These are phyloP conservation scores for Aspergillus unguis DNA, from an alignment of 2,329 filamentous ascomycete genomes.

Conservation along the genomic window DNA sequence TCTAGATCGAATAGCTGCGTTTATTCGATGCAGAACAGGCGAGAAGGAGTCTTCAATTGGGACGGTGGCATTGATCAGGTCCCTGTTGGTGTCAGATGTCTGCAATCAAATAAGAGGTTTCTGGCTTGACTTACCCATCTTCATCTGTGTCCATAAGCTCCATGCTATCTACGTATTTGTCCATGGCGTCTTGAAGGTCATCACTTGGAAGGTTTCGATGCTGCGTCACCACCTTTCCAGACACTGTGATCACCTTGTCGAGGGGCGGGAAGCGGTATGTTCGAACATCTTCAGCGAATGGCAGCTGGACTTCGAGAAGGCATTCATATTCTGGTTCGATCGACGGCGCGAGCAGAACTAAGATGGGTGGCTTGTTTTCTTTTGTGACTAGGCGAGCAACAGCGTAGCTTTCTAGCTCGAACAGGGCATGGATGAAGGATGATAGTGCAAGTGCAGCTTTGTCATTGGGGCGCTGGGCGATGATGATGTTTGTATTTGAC, in stretches of 20 bases:
- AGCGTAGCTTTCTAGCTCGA: conserved; percentile 79
- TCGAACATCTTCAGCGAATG: conserved; percentile 88
- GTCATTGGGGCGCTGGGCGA: conserved; percentile 74
- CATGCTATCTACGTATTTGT: conserved; percentile 89
- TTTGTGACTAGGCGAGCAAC: conserved; percentile 82
- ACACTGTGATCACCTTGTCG: conserved; percentile 82
- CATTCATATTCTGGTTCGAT: conserved; percentile 79
- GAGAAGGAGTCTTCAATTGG: conserved; percentile 79
- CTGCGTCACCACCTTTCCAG: conserved; percentile 72
- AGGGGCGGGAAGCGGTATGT: conserved; percentile 89
- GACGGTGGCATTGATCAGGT: conserved; percentile 62
- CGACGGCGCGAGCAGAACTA: conserved; percentile 75
- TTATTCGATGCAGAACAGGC: conserved; percentile 81
- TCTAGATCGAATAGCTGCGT: conserved; percentile 77
- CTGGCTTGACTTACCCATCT: conserved; percentile 57
- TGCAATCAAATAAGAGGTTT: not conserved
- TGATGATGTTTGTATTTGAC: conserved; percentile 73
- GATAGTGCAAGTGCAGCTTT: conserved; percentile 81
- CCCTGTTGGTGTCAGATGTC: conserved; percentile 30
- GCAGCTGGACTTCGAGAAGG: conserved; percentile 82
- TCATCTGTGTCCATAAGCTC: conserved; percentile 74
- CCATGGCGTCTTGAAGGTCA: conserved; percentile 76
- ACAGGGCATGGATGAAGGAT: conserved; percentile 82
- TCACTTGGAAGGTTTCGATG: conserved; percentile 79
- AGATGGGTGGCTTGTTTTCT: conserved; percentile 70